Conservation (phyloP, 2,329 filamentous ascomycete species). For the Alternaria ventricosa region DNA sequence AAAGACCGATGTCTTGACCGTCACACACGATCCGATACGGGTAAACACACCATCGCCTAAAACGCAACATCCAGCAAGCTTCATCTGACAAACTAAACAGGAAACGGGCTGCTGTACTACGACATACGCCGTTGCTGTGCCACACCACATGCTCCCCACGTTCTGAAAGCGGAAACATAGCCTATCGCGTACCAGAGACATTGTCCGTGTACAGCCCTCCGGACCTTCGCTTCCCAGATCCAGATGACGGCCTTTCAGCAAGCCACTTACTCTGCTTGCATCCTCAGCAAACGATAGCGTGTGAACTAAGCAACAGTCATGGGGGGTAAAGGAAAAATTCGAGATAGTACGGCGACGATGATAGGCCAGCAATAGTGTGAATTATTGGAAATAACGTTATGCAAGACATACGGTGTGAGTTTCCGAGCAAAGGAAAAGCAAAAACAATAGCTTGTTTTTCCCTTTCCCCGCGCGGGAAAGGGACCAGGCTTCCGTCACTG, state of each 20-base stretch:
- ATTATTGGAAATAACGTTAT: slow-evolving; percentile 3
- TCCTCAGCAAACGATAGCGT: background rate
- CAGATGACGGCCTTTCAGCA: background rate
- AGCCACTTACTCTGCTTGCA: background rate
- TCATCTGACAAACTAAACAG: background rate
- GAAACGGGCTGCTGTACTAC: background rate
- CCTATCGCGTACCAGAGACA: background rate
- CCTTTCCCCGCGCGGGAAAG: background rate
- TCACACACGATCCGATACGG: background rate
- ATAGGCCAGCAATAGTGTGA: background rate
- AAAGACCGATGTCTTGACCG: background rate
- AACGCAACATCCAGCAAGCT: background rate
- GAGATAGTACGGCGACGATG: background rate
- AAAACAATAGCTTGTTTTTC: background rate
- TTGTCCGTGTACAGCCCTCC: background rate
- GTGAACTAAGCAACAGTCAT: background rate
- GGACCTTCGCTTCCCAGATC: background rate
- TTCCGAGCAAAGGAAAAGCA: background rate
- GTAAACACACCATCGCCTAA: background rate
- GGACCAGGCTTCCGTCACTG: background rate
- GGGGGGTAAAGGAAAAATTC: background rate
- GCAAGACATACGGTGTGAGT: background rate
- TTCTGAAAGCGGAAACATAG: slow-evolving; percentile 3
- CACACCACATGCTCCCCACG: slow-evolving; percentile 1
- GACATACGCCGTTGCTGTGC: background rate